Base-by-base conservation (phyloP, 2,329 filamentous ascomycete species). In the Cladobotryum mycophilum region DNA sequence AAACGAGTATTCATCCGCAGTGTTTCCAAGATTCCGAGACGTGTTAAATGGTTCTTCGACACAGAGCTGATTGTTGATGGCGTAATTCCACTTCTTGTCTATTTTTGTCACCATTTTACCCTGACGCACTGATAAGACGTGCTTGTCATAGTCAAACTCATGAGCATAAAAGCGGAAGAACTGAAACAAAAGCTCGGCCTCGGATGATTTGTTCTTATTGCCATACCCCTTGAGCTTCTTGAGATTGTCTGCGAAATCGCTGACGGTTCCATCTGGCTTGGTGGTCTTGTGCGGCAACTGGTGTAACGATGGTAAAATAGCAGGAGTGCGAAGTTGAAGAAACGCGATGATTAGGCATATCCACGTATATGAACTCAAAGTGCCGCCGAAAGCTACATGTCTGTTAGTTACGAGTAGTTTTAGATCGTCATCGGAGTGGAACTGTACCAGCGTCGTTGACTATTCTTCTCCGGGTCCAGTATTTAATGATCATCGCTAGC, bases 301-400 rank as follows among this genome's bases (percentile, higher is more conserved):
- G 65, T 97, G 93, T 34, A 99, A 76, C 14, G 88, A 83, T 4
- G 93, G 93, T 18, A 99, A 71, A 49, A 99, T 81, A 0, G 92
- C 88, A 14, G 89, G 88, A 53, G 86, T 79, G 60, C 90, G 84
- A 47, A 89, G 86, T 70, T 99, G 93, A 22, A 99, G 78, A 64
- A 97, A 99, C 59, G 90, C 95, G 65, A 99, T 86, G 58, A 97
- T 95, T 77, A 99, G 82, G 69, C 93, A 99, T 65, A 97, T 97
- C 93, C 93, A 99, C 18, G 93, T 96, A 66, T 99, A 99, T 15
- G 93, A 99, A 69, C 92, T 97, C 53, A 99, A 77, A 6, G 93
- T 99, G 51, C 89, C 91, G 55, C 93, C 91, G 65, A 90, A 89
- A 52, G 88, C 93, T 95, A 64, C 34, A 38, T 45, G 35, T 18